A percentile compares a stretch with the other conserved stretches of the same genome.
Conservation (phyloP, 2,329 filamentous ascomycete genomes). For the Apiospora malaysiana region DNA sequence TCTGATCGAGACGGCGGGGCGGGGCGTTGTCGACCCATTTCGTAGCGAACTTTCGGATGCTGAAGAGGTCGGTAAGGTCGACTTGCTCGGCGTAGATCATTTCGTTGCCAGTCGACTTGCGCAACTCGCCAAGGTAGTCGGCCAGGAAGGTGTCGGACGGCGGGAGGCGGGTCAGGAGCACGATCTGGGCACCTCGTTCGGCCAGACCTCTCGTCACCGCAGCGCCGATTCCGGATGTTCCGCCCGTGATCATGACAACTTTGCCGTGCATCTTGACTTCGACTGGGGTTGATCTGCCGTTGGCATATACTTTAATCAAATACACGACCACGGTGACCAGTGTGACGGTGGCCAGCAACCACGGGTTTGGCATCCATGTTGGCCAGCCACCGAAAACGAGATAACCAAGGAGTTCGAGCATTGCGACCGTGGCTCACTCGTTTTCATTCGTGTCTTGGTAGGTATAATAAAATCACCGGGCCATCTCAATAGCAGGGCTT, state of each 20-base stretch:
- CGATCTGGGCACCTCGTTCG: constrained; percentile 82
- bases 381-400: constrained; percentile 56
- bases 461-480: constrained; percentile 21
- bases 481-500: constrained; percentile 26
- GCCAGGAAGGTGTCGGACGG: constrained; percentile 86
- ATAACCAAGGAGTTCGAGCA: constrained; percentile 57
- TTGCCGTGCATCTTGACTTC: constrained; percentile 92
- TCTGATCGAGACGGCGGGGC: constrained; percentile 85
- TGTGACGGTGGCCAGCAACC: constrained; percentile 47
- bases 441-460: neutral
- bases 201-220: constrained; percentile 77
- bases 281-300: constrained; percentile 74
- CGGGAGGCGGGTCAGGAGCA: constrained; percentile 84
- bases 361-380: constrained; percentile 52
- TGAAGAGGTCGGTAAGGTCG: constrained; percentile 86
- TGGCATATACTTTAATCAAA: constrained; percentile 74
- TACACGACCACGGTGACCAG: constrained; percentile 46
- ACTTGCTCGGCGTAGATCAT: constrained; percentile 96
- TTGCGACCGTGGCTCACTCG: constrained; percentile 45
- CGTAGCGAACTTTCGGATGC: constrained; percentile 90
- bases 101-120: constrained; percentile 76
- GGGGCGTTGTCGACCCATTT: constrained; percentile 98
- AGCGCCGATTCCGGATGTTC: constrained; percentile 91
- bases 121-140: constrained; percentile 90
- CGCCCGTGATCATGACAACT: constrained; percentile 91